phyloP scores from a whole-genome alignment of 2,329 filamentous ascomycete genomes.

The Polytolypa hystricis region DNA sequence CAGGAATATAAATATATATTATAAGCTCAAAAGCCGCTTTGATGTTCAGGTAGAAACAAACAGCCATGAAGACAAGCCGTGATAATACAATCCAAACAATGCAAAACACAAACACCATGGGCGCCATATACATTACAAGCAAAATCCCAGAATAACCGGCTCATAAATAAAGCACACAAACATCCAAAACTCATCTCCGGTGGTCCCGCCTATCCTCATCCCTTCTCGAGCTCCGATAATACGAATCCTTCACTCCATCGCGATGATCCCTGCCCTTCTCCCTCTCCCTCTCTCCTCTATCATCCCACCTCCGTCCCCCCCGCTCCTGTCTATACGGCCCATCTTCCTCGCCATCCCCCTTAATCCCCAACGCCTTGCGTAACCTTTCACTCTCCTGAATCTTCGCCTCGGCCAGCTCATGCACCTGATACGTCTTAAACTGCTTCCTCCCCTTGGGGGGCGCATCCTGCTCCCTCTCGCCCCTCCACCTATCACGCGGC shows the following conservation, averaged over 20 bases:
- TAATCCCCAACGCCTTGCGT: constrained; percentile 75
- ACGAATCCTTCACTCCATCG: constrained; percentile 2
- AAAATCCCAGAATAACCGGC: too few species aligned
- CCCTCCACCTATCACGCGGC: constrained; percentile 8
- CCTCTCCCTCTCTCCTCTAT: constrained; percentile 12
- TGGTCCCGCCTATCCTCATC: background rate
- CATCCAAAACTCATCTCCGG: too few species aligned
- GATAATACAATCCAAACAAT: too few species aligned
- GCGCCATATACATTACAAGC: too few species aligned
- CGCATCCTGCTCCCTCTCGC: constrained; percentile 18
- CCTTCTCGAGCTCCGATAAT: constrained; percentile 2
- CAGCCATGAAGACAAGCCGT: too few species aligned
- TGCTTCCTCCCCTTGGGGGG: constrained; percentile 30
- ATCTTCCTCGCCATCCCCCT: constrained; percentile 78
- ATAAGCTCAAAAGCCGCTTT: too few species aligned
- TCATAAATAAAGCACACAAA: too few species aligned
- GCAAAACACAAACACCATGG: too few species aligned
- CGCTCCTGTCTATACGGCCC: constrained; percentile 33
- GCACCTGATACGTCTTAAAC: constrained; percentile 86
- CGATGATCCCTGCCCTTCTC: constrained; percentile 10
- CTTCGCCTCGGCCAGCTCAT: constrained; percentile 93
- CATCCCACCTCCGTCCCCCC: constrained; percentile 6
- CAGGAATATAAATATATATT: too few species aligned
- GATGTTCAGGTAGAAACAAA: too few species aligned
- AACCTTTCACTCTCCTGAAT: constrained; percentile 88